phyloP scores from a whole-genome alignment of 2,329 filamentous ascomycete species.

The Talaromyces sp. region DNA sequence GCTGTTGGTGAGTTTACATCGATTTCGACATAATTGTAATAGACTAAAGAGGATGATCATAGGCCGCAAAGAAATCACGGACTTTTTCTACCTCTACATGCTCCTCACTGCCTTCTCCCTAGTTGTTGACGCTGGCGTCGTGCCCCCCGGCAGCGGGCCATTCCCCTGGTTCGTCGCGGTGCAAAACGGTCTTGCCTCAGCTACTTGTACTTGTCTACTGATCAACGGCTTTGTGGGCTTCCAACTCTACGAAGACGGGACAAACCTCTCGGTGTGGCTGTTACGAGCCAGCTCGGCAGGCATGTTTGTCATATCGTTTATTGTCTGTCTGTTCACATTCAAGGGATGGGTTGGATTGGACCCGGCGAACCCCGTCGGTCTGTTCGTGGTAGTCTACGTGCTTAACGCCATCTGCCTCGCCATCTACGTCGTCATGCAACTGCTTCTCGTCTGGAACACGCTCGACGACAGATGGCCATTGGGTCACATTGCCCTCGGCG shows the following conservation, averaged over 20 bases:
- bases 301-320: conserved; percentile 82
- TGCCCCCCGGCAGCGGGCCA: conserved; percentile 72
- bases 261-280: conserved; percentile 88
- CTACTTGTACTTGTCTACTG: conserved; percentile 80
- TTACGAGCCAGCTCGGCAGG: conserved; percentile 71
- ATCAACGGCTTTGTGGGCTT: conserved; percentile 99
- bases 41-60: conserved; percentile 19
- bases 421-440: conserved; percentile 81
- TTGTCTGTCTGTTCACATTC: conserved; percentile 87
- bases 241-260: conserved; percentile 96
- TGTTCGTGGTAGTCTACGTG: conserved; percentile 90
- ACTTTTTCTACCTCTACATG: conserved; percentile 97
- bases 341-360: conserved; percentile 82
- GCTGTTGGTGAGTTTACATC: conserved; percentile 69
- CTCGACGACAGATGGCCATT: conserved; percentile 94
- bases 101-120: conserved; percentile 83
- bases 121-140: conserved; percentile 86
- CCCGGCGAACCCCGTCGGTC: conserved; percentile 78
- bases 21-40: no score
- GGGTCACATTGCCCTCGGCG: conserved; percentile 83
- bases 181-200: conserved; percentile 79
- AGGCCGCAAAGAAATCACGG: conserved; percentile 69
- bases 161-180: conserved; percentile 90
- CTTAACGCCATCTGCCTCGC: conserved; percentile 83
- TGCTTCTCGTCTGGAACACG: conserved; percentile 82